Evolutionary conservation across 495 filamentous ascomycete species (phyloP), one percentile per base, ranked within the genome.

Genomic region (Penicillium manginii): DNA sequence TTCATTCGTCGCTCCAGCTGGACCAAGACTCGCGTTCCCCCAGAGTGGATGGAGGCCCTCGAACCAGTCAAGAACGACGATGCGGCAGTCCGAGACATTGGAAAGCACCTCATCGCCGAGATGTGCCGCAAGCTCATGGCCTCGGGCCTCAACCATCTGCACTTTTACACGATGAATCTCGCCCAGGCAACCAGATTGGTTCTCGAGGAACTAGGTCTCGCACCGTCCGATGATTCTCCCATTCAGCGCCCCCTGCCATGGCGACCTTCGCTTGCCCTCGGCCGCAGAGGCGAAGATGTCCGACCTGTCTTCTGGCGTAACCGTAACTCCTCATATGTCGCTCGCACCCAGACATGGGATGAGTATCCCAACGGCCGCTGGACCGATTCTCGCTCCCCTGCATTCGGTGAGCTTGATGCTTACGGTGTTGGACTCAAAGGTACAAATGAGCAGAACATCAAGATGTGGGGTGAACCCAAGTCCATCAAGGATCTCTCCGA

Each of bases 101-200:
- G 96, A 22, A 93, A 93, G 67, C 86, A 81, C 18, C 76, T 99
- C 32, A 87, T 99, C n/a, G 91, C 92, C 31, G 87, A 96, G 54
- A 87, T 99, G 86, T 98, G 96, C 72, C 84, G 87, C 43, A 88
- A 87, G 72, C 85, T 98, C 45, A 75, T 97, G 49, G 81, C 85
- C 39, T 84, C 86, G 17, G 94, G 93, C 17, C 91, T 97, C 61
- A 83, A 86, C 60, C 91, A 96, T 62, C 74, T 99, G 59, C 96
- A 99, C 74, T 99, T 99, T 75, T 99, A 99, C 73, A 99, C 96
- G 49, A 99, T 99, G 96, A 99, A 99, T 75, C 81, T 99, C 12
- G 93, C 92, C 6, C 91, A 96, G 69, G 90, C 94, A 19, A 97
- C 94, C 9, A 89, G 88, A 58, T 91, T 97, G 84, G 88, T 97